Evolutionary conservation across 805 yeast genomes (phyloP), one percentile per base, ranked within the genome.

Genomic region (Sugiyamaella qingdaonensis): DNA sequence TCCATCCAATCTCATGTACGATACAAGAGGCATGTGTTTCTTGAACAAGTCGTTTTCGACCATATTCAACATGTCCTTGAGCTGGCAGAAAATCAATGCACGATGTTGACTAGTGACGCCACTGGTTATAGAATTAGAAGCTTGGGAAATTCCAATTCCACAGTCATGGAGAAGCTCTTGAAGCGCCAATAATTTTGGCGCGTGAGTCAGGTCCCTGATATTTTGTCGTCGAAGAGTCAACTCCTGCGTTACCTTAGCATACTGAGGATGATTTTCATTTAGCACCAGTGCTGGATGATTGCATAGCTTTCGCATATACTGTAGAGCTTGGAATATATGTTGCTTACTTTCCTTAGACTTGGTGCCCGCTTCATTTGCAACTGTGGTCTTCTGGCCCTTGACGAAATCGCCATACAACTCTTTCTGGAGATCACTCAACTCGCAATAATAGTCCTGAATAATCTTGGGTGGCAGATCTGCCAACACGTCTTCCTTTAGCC

Each of bases 391-490:
- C 64, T 94, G 97, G 65, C 87, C 88, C 62, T 79, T 82, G 9
- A 94, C 90, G 71, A 94, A 94, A 68, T 89, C 95, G 55, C 83
- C 86, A 73, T 94, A 95, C 46, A 94, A 74, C 61, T 84, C 86
- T 64, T 85, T 86, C 68, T 94, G 99, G 53, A 90, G 73, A 58
- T 89, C 96, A 61, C 96, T 88, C 57, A 95, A 76, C 60, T 94
- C 98, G 73, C 99, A 94, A 68, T 94, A 94, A 69, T 94, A 92
- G 73, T 94, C 99, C 68, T 94, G 99, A 60, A 94, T 94, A 61
- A 95, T 94, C 71, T 94, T 94, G 37, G 99, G 99, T 9, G 99
- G 99, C 61, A 94, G 76, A 68, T 94, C 99, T 0, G 95, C 86
- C 51, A 94, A 74, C 3, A 94, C 99, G 61, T 94, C 98, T 66